Base-by-base conservation (phyloP, 2,329 filamentous ascomycete genomes). In the Fusarium pseudocircinatum region DNA sequence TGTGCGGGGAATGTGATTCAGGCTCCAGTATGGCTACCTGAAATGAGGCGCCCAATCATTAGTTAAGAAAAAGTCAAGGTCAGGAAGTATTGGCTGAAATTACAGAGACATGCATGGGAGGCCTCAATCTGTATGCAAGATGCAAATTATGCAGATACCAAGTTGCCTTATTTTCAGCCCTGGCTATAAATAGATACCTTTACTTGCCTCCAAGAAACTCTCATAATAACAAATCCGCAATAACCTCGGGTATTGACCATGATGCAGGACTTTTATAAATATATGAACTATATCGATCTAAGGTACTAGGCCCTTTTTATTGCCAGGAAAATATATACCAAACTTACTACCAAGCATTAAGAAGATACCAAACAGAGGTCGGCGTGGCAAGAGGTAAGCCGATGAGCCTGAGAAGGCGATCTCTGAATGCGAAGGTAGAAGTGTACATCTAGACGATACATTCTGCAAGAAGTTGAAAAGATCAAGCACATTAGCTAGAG, bases 71-170 rank as follows among this genome's bases (percentile, higher is more conserved):
- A 4, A 6, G 0, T 4, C 11, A 0, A 2, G n/a, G 7, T 43
- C 0, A 18, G 15, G 7, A 24, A 18, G 0, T 24, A 6, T 43
- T 43, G 15, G 42, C 42, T 43, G 4, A 24, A 4, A 2, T 3
- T 43, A 24, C 10, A 2, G 2, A 4, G 0, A 12, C 0, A 12
- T 0, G 40, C n/a, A 0, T 43, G 0, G n/a, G 0, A 6, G 42
- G 42, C n/a, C n/a, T 43, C 42, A 24, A 43, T 24, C 18, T 18
- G 2, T 4, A 43, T 43, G n/a, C 10, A 43, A 43, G 0, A 43
- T 43, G 40, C n/a, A 24, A 16, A 0, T 16, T 43, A 43, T 24
- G 40, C 15, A 42, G 40, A 16, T 42, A 7, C 40, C 22, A 24
- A 11, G 22, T 42, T 42, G 14, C 14, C 22, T 40, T 40, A 6